These are phyloP conservation scores for Gaeumannomyces sp. DNA, from an alignment of 2,329 filamentous ascomycete species.

Conservation along the genomic window DNA sequence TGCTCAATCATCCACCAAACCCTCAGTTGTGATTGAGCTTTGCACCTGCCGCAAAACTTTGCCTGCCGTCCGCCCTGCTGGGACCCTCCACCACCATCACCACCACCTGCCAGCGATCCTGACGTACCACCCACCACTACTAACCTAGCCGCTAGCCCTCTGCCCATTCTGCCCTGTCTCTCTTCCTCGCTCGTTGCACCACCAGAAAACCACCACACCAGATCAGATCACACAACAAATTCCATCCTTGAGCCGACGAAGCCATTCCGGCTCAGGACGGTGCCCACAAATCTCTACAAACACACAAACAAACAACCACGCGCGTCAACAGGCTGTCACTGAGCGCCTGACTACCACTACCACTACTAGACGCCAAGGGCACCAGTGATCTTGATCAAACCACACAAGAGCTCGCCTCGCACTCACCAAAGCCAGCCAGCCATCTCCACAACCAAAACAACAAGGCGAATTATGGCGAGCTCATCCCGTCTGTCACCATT, in stretches of 20 bases:
- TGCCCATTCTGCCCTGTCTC: background rate
- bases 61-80: background rate
- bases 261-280: background rate
- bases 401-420: background rate
- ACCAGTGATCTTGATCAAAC: background rate
- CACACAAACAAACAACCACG: background rate
- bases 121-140: background rate
- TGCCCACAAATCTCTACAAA: background rate
- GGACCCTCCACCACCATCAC: background rate
- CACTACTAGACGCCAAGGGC: background rate
- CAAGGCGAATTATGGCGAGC: background rate
- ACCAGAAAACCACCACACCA: background rate
- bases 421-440: background rate
- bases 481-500: slow-evolving; percentile 1
- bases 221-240: background rate
- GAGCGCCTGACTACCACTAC: background rate
- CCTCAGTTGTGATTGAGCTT: too few relatives aligned
- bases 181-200: background rate
- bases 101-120: background rate
- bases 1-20: too few relatives aligned
- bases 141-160: background rate
- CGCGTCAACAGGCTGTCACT: background rate
- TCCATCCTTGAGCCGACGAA: background rate
- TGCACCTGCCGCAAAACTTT: background rate
- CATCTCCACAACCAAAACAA: background rate